Evolutionary conservation across 352 stramenopile genomes (phyloP).

Genomic region (Globisporangium okanoganense): DNA sequence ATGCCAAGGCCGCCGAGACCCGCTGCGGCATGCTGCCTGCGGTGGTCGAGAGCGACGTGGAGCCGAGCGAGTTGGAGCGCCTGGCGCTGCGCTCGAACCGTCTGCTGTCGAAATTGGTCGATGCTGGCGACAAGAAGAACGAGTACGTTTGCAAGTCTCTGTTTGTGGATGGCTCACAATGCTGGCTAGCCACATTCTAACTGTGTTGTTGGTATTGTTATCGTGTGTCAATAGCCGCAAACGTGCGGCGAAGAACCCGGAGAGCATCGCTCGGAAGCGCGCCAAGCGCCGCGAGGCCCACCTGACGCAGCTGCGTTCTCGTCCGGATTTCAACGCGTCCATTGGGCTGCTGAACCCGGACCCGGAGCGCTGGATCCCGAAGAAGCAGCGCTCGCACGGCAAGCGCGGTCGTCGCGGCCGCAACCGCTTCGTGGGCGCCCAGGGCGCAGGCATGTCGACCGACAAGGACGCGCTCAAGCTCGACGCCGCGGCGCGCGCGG

Average conservation of each 20-base stretch:
- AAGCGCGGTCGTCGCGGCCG: conserved; percentile 71
- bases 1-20: conserved; percentile 54
- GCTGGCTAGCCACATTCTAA: neutral
- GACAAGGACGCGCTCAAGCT: conserved; percentile 82
- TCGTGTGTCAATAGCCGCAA: conserved; percentile 52
- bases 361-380: conserved; percentile 82
- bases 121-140: conserved; percentile 71
- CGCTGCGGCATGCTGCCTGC: conserved; percentile 63
- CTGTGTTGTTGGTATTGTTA: neutral
- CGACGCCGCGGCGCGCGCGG: conserved; percentile 71
- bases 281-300: conserved; percentile 62
- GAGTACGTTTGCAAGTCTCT: conserved; percentile 42
- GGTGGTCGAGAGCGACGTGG: conserved; percentile 46
- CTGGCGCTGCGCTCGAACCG: conserved; percentile 55
- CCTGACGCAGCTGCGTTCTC: conserved; percentile 52
- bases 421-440: conserved; percentile 81
- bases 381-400: conserved; percentile 77
- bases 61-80: conserved; percentile 65
- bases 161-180: neutral
- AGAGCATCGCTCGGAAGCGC: conserved; percentile 69
- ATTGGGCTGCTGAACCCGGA: conserved; percentile 77
- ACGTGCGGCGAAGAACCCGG: conserved; percentile 65
- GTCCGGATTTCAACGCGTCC: conserved; percentile 69
- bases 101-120: conserved; percentile 54
- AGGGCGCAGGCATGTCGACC: conserved; percentile 73